Conservation (phyloP, 768 basidiomycete genomes). For the Collybia mongolica region DNA sequence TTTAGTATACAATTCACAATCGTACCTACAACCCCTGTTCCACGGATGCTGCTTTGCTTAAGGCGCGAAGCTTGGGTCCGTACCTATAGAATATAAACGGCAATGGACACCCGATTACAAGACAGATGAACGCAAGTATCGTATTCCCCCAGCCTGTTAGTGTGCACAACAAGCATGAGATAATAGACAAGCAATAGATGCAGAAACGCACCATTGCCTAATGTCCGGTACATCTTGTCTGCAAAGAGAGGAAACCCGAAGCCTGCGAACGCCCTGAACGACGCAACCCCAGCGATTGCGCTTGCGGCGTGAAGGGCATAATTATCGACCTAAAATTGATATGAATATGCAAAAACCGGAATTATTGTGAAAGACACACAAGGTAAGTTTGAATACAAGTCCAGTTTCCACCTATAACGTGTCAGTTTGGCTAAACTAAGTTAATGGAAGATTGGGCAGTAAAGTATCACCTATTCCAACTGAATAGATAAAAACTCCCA, state of each 20-base stretch:
- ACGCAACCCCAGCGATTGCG: slow-evolving; percentile 54
- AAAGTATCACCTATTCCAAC: slow-evolving; percentile 49
- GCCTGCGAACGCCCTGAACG: slow-evolving; percentile 55
- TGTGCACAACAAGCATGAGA: not conserved
- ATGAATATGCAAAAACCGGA: slow-evolving; percentile 4
- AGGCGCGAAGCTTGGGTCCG: slow-evolving; percentile 32
- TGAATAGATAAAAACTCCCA: slow-evolving; percentile 46
- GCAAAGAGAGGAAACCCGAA: slow-evolving; percentile 68
- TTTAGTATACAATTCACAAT: no score
- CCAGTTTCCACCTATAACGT: slow-evolving; percentile 30
- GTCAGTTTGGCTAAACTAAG: not conserved
- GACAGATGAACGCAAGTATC: slow-evolving; percentile 49
- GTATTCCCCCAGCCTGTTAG: slow-evolving; percentile 52
- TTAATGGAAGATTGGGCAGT: no score
- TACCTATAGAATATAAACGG: slow-evolving; percentile 41
- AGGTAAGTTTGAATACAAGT: slow-evolving; percentile 56
- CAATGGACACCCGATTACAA: slow-evolving; percentile 52
- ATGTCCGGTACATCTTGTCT: slow-evolving; percentile 48
- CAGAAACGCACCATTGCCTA: slow-evolving; percentile 39
- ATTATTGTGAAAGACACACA: slow-evolving; percentile 31
- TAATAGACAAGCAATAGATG: not conserved
- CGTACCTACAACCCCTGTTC: no score
- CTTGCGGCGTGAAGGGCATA: slow-evolving; percentile 74
- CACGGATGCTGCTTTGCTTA: slow-evolving; percentile 33
- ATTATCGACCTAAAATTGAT: slow-evolving; percentile 65